Percentiles rank a stretch among this genome's conserved stretches.
Conservation (phyloP, 2,329 filamentous ascomycete species). For the Neofusicoccum kwambonambiense region DNA sequence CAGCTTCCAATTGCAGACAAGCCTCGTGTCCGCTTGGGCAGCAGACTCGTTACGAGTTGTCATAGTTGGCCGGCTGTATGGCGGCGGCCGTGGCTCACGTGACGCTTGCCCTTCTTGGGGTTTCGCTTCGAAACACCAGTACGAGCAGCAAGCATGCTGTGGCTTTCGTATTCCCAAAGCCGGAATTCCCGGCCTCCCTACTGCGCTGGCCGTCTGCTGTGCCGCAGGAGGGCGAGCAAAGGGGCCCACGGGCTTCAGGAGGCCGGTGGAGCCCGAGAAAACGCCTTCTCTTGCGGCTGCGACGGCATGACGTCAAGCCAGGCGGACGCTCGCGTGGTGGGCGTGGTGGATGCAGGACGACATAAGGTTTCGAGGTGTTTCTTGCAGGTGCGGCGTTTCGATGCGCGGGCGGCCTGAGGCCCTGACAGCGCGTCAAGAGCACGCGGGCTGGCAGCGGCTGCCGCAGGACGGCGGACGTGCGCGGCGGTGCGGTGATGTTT, state of each 20-base stretch:
- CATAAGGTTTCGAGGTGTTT: background rate
- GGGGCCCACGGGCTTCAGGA: no score
- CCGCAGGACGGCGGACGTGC: background rate
- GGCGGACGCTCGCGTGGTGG: background rate
- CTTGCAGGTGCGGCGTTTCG: background rate
- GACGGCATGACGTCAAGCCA: background rate
- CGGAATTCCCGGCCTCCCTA: no score
- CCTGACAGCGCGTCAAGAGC: background rate
- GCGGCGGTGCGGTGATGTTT: background rate
- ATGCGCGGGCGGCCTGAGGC: background rate
- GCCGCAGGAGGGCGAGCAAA: no score
- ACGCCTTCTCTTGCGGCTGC: background rate
- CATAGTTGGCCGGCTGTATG: background rate
- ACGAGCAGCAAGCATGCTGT: no score
- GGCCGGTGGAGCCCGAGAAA: background rate
- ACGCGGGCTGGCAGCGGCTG: background rate
- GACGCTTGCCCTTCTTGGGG: background rate
- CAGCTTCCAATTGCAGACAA: background rate
- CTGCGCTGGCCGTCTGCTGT: no score
- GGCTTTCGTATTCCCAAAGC: no score
- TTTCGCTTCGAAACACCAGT: no score
- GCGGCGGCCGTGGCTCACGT: background rate
- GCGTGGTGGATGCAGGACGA: background rate
- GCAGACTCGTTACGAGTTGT: background rate
- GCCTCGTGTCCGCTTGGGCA: slow-evolving; percentile 6